Conservation (phyloP, 169 alveolate species). For the Eimeria brunetti region DNA sequence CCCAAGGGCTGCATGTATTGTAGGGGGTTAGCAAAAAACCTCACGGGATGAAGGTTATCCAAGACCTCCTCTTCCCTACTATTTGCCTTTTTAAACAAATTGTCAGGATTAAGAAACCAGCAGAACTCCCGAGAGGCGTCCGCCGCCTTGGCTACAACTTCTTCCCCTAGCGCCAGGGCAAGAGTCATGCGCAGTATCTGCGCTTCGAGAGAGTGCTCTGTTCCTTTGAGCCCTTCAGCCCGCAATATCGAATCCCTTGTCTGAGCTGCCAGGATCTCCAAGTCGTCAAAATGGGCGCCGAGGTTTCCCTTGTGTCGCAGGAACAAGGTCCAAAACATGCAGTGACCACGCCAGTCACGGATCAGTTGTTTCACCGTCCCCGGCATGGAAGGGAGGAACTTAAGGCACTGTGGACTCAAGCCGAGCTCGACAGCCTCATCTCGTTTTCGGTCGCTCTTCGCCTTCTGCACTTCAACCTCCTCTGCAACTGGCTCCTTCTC, state of each 20-base stretch:
- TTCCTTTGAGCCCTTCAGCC: neutral
- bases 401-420: neutral
- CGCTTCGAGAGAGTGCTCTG: neutral
- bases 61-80: neutral
- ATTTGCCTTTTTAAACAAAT: neutral
- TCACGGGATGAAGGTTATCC: neutral
- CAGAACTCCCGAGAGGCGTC: neutral
- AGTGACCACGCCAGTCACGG: neutral
- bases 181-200: neutral
- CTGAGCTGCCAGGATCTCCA: neutral
- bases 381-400: neutral
- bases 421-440: neutral
- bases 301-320: neutral
- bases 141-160: neutral
- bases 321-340: constrained; percentile 40
- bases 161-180: neutral
- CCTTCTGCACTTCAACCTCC: no score
- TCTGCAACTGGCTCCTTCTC: neutral
- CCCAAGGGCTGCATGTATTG: neutral
- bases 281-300: neutral
- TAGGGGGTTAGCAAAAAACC: neutral
- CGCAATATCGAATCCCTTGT: neutral
- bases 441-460: no score
- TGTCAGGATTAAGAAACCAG: neutral
- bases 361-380: neutral